These are phyloP conservation scores for Pseudopyricularia cyperi DNA, from an alignment of 2,329 filamentous ascomycete genomes.

Conservation along the genomic window DNA sequence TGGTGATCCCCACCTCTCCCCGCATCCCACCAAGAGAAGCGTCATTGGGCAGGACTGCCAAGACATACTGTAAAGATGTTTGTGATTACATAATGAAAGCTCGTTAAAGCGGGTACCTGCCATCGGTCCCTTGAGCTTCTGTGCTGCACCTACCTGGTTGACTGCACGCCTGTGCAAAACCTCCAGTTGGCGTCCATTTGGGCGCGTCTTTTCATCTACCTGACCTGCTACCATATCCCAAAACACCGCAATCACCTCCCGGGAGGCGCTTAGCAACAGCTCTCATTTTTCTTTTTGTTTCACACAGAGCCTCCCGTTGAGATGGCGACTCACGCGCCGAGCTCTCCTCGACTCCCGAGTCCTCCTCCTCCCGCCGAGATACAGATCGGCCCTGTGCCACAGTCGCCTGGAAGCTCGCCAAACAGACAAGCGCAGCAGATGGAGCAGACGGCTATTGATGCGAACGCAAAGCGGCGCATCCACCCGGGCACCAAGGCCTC, in stretches of 20 bases:
- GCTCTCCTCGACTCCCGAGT: slow-evolving; percentile 84
- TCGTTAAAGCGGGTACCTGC: too few species aligned
- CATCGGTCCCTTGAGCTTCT: too few species aligned
- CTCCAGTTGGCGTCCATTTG: too few species aligned
- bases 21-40: neutral
- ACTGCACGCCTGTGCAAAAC: too few species aligned
- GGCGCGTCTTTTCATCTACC: too few species aligned
- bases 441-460: slow-evolving; percentile 52
- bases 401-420: slow-evolving; percentile 21
- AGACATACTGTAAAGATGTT: too few species aligned
- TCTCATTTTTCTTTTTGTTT: neutral
- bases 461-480: slow-evolving; percentile 70
- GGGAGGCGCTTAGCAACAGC: too few species aligned
- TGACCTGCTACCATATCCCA: too few species aligned
- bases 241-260: too few species aligned
- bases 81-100: too few species aligned
- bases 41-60: neutral
- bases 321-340: slow-evolving; percentile 50
- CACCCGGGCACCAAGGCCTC: slow-evolving; percentile 83
- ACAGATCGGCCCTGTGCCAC: slow-evolving; percentile 50
- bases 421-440: slow-evolving; percentile 48
- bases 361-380: slow-evolving; percentile 92
- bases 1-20: neutral
- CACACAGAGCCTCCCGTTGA: neutral
- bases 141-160: too few species aligned